phyloP scores from a whole-genome alignment of 352 stramenopile species.

The Phytophthora hibernalis region DNA sequence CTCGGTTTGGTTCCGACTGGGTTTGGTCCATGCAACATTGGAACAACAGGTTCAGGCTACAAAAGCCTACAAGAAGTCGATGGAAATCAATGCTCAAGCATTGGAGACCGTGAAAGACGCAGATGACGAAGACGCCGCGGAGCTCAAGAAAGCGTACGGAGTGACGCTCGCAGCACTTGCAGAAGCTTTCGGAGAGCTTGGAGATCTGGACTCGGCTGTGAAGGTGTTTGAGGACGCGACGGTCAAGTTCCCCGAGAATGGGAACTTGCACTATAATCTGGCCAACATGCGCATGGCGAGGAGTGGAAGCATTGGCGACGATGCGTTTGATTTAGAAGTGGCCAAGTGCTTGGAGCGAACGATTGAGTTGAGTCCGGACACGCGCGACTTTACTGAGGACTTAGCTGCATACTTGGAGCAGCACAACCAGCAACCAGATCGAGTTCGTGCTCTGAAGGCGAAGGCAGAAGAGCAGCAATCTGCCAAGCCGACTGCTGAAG shows the following conservation, averaged over 20 bases:
- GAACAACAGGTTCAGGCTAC: slow-evolving; percentile 46
- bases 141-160: slow-evolving; percentile 51
- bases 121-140: slow-evolving; percentile 23
- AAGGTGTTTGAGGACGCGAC: slow-evolving; percentile 55
- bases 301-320: slow-evolving; percentile 26
- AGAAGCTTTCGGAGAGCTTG: slow-evolving; percentile 59
- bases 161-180: slow-evolving; percentile 64
- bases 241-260: slow-evolving; percentile 42
- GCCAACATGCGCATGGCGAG: slow-evolving; percentile 71
- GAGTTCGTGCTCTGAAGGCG: slow-evolving; percentile 27
- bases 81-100: slow-evolving; percentile 34
- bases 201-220: slow-evolving; percentile 59
- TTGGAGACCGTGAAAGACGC: slow-evolving; percentile 23
- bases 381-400: slow-evolving; percentile 59
- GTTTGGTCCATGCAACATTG: slow-evolving; percentile 43
- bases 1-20: slow-evolving; percentile 63
- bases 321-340: slow-evolving; percentile 35
- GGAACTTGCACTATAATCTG: slow-evolving; percentile 76
- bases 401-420: slow-evolving; percentile 50
- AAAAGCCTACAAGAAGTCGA: slow-evolving; percentile 43
- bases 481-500: neutral
- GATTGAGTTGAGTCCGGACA: slow-evolving; percentile 50
- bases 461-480: slow-evolving; percentile 27
- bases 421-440: slow-evolving; percentile 24
- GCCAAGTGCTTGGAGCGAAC: slow-evolving; percentile 49